Conservation (phyloP, 2,329 filamentous ascomycete genomes). For the Aspergillus puulaauensis region DNA sequence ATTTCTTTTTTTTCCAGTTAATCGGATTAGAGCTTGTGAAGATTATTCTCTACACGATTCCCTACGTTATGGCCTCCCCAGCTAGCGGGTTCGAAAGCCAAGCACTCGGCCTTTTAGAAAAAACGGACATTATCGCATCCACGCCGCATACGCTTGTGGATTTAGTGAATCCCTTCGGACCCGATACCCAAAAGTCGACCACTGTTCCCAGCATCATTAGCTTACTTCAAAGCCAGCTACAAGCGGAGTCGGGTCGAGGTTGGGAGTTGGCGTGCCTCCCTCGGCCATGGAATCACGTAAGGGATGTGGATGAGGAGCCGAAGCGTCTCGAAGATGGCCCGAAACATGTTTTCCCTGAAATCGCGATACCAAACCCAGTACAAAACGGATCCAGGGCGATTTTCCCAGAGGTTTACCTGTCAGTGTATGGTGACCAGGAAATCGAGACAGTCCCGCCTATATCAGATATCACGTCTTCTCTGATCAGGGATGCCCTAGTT, state of each 20-base stretch:
- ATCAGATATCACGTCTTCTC: constrained; percentile 72
- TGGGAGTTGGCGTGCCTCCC: constrained; percentile 72
- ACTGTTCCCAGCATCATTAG: constrained; percentile 71
- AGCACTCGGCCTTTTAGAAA: constrained; percentile 78
- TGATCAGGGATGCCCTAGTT: constrained; percentile 80
- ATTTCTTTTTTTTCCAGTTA: constrained; percentile 41
- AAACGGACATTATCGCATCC: constrained; percentile 90
- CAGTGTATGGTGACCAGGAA: constrained; percentile 84
- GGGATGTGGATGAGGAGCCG: constrained; percentile 47
- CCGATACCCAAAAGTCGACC: constrained; percentile 60
- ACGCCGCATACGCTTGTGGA: constrained; percentile 82
- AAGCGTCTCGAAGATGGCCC: constrained; percentile 58
- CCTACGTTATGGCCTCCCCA: constrained; percentile 78
- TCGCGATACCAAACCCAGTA: constrained; percentile 74
- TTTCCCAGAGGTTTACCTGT: constrained; percentile 92
- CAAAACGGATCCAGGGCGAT: constrained; percentile 71
- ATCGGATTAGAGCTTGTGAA: constrained; percentile 84
- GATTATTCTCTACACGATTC: constrained; percentile 91
- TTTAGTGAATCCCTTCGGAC: constrained; percentile 79
- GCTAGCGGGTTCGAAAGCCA: constrained; percentile 70
- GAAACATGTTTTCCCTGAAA: constrained; percentile 75
- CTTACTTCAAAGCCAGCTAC: constrained; percentile 82
- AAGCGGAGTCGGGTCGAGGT: constrained; percentile 68
- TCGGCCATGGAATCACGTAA: constrained; percentile 50
- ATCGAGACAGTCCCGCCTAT: constrained; percentile 82